phyloP scores from a whole-genome alignment of 1,284 basidiomycete genomes.

The Trametes versicolor region DNA sequence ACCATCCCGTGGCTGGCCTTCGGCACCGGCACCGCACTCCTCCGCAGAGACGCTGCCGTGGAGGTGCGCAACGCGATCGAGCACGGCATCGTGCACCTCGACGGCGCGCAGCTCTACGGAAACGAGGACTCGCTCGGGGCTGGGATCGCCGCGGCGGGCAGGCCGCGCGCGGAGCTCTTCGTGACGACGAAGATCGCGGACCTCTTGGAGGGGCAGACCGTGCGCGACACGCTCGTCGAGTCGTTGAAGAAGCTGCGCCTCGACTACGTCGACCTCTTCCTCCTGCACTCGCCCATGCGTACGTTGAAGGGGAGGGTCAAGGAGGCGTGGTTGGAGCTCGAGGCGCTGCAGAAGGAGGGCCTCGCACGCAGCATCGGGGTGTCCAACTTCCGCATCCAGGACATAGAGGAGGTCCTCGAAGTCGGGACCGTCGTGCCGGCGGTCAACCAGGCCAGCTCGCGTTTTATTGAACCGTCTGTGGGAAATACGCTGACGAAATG shows the following conservation, averaged over 20 bases:
- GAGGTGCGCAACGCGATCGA: constrained; percentile 63
- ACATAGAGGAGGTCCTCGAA: constrained; percentile 60
- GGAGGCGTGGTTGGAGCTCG: constrained; percentile 73
- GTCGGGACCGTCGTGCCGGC: constrained; percentile 69
- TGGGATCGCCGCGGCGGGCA: constrained; percentile 60
- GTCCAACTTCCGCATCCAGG: constrained; percentile 3
- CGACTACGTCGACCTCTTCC: constrained; percentile 79
- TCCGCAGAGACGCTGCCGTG: constrained; percentile 58
- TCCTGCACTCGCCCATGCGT: constrained; percentile 72
- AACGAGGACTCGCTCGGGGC: constrained; percentile 70
- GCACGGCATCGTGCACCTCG: constrained; percentile 73
- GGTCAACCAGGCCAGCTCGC: constrained; percentile 75
- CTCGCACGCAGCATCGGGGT: background rate
- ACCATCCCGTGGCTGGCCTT: constrained; percentile 71
- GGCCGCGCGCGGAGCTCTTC: constrained; percentile 64
- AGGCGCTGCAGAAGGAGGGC: constrained; percentile 65
- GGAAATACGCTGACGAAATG: background rate
- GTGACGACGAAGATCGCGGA: constrained; percentile 71
- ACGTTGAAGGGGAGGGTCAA: constrained; percentile 54
- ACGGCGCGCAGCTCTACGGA: constrained; percentile 73
- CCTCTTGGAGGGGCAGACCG: constrained; percentile 52
- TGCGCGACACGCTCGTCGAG: constrained; percentile 59
- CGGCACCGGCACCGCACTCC: constrained; percentile 74
- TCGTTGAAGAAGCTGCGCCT: constrained; percentile 69
- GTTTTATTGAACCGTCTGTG: background rate